These are phyloP conservation scores for Zelonia costaricensis DNA, from an alignment of 208 protist species.

Conservation along the genomic window DNA sequence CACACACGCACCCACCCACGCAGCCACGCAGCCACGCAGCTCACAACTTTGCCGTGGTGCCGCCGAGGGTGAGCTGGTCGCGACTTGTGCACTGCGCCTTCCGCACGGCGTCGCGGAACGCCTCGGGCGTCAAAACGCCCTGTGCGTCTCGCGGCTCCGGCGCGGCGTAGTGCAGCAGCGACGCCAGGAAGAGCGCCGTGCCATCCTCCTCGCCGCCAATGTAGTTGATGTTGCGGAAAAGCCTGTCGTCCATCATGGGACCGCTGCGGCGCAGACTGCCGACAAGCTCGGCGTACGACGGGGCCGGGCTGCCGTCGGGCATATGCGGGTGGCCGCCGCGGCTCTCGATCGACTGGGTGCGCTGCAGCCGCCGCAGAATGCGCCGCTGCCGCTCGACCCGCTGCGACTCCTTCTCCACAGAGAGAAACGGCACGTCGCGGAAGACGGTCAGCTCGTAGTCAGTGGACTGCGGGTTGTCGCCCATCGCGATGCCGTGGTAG, in stretches of 20 bases:
- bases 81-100: conserved; percentile 26
- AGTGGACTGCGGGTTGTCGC: conserved; percentile 84
- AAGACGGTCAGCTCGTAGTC: conserved; percentile 88
- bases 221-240: conserved; percentile 62
- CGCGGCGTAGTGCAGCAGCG: conserved; percentile 45
- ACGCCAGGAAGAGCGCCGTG: conserved; percentile 50
- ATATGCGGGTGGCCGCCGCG: conserved; percentile 25
- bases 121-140: conserved; percentile 1
- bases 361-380: conserved; percentile 51
- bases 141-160: background rate
- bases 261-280: conserved; percentile 41
- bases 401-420: conserved; percentile 66
- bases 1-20: background rate
- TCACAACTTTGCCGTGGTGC: conserved; percentile 20
- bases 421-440: conserved; percentile 67
- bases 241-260: conserved; percentile 80
- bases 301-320: conserved; percentile 49
- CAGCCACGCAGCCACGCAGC: too few relatives aligned
- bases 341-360: conserved; percentile 26
- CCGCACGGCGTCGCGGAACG: conserved; percentile 32
- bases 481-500: conserved; percentile 54
- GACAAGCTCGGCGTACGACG: conserved; percentile 38
- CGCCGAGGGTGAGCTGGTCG: conserved; percentile 15
- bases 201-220: conserved; percentile 81
- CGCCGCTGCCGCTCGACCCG: conserved; percentile 60